Evolutionary conservation across 257 asterid genomes (phyloP), one percentile per base, ranked within the genome.

Genomic region (Henckelia pumila): DNA sequence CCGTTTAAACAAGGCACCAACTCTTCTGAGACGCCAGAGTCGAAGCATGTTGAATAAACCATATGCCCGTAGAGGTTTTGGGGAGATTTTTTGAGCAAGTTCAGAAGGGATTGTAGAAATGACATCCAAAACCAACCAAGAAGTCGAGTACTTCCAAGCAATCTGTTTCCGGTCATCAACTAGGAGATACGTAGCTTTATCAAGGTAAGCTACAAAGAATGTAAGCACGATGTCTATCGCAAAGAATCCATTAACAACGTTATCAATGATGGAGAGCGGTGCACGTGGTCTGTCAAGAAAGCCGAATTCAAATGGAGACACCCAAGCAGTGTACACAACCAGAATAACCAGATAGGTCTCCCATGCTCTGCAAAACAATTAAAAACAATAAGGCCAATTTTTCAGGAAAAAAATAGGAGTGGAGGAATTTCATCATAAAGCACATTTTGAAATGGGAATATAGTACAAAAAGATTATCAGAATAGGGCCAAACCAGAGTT

Each of bases 141-240:
- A 72, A 37, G 80, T 77, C 0, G 64, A 75, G 40, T 86, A 86
- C 40, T 75, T 80, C 69, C 30, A 61, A 40, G 85, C 90, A 77
- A 86, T 86, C 64, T 61, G 68, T 59, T 50, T 77, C 0, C 25
- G 90, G 44, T 73, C 10, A 63, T 84, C 91, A 13, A 84, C 76
- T 1, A 84, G 77, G 49, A 84, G 82, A 47, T 84, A 77, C 0
- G 88, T 86, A 13, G 19, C 29, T 67, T 53, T 56, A 52, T 86
- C 91, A 24, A 77, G 49, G 75, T 82, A 86, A 5, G 90, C 88
- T 21, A 84, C 94, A 59, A 86, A 86, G 87, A 86, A 84, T 11
- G 90, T 84, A 2, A 84, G 84, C 19, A 84, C 32, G 7, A 86
- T 84, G 66, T 86, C 91, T 8, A 84, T 67, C n/a, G 84, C 86